Percentiles rank a stretch among this genome's conserved stretches.
These are phyloP conservation scores for Gossypium turneri DNA, from an alignment of 345 rosid genomes.

Conservation along the genomic window DNA sequence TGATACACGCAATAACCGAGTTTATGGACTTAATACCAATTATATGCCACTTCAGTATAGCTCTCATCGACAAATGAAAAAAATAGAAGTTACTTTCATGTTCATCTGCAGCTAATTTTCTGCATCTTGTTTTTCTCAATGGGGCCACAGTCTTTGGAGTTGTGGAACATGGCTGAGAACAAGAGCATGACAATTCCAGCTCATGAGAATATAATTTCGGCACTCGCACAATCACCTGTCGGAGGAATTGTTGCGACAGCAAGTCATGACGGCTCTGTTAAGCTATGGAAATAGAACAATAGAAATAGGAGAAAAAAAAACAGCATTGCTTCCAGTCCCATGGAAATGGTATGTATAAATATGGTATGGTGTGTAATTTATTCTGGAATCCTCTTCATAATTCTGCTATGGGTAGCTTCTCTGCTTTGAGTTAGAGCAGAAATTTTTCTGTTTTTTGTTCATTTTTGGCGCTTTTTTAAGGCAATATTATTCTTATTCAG, in stretches of 20 bases:
- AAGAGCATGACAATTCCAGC: constrained; percentile 51
- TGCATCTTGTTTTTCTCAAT: too few relatives aligned
- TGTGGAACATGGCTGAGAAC: constrained; percentile 64
- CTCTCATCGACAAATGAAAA: too few relatives aligned
- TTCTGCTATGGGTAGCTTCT: background rate
- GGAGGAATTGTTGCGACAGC: constrained; percentile 61
- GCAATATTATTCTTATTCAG: background rate
- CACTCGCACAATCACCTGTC: constrained; percentile 47
- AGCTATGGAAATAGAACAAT: constrained; percentile 48
- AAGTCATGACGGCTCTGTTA: constrained; percentile 59
- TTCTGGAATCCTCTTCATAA: too few relatives aligned
- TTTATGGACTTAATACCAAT: too few relatives aligned
- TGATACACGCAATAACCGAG: too few relatives aligned
- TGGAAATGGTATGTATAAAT: background rate
- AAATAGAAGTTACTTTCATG: too few relatives aligned
- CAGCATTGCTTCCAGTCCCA: background rate
- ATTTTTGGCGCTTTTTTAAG: background rate
- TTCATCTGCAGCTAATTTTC: too few relatives aligned
- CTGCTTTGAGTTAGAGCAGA: background rate
- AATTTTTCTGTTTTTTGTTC: too few relatives aligned
- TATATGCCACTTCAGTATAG: too few relatives aligned
- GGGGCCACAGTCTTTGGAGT: constrained; percentile 50
- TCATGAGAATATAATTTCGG: constrained; percentile 51
- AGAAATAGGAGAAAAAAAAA: background rate
- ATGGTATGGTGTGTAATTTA: too few relatives aligned